Conservation (phyloP, 2,329 filamentous ascomycete species). For the Macrophomina phaseolina region DNA sequence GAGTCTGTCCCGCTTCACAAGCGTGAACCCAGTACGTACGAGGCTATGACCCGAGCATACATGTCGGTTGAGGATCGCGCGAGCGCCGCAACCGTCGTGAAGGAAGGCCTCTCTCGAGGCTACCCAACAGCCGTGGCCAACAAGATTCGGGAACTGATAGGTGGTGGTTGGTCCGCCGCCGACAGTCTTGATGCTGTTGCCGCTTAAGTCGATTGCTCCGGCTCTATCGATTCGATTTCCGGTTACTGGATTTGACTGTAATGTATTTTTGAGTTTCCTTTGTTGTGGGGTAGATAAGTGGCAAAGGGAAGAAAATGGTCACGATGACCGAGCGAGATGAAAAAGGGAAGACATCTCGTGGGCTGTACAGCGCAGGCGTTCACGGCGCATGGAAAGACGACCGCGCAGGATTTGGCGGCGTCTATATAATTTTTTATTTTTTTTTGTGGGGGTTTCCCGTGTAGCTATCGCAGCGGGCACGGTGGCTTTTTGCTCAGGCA, state of each 20-base stretch:
- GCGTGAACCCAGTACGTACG: slow-evolving; percentile 96
- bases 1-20: slow-evolving; percentile 75
- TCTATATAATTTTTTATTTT: background rate
- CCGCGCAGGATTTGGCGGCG: background rate
- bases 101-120: slow-evolving; percentile 87
- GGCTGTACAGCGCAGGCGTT: slow-evolving; percentile 21
- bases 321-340: background rate
- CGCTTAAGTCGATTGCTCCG: background rate
- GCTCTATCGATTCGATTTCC: background rate
- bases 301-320: slow-evolving; percentile 3
- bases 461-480: background rate
- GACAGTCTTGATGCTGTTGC: background rate
- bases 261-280: background rate
- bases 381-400: background rate
- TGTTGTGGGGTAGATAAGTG: background rate
- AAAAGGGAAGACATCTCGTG: background rate
- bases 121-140: slow-evolving; percentile 91
- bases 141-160: slow-evolving; percentile 89
- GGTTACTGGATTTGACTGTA: background rate
- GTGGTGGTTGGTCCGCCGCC: slow-evolving; percentile 38
- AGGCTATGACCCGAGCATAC: slow-evolving; percentile 96
- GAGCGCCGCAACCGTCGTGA: slow-evolving; percentile 77
- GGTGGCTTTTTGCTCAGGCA: slow-evolving; percentile 19
- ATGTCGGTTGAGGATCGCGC: slow-evolving; percentile 81
- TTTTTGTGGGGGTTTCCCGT: background rate